These are phyloP conservation scores for Colletotrichum simmondsii DNA, from an alignment of 2,329 filamentous ascomycete species.

Conservation along the genomic window DNA sequence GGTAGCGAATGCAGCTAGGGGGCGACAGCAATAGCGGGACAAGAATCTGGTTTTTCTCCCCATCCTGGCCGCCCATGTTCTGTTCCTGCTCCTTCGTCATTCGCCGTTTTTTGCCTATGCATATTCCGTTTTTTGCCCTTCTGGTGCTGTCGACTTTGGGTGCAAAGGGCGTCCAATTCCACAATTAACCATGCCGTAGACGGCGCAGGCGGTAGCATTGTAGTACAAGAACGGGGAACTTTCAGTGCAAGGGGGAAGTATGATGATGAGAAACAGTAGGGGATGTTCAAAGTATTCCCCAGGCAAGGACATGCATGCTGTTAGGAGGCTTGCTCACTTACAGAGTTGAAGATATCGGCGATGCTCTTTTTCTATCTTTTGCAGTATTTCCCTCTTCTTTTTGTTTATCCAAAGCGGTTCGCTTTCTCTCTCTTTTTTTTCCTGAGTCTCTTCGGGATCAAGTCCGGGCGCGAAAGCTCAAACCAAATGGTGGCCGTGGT, in stretches of 20 bases:
- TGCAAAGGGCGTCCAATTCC: constrained; percentile 11
- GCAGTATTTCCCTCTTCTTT: too few relatives aligned
- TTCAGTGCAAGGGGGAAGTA: constrained; percentile 4
- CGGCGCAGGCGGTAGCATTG: not conserved
- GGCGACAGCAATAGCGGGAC: not conserved
- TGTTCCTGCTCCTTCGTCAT: not conserved
- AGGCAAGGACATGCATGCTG: not conserved
- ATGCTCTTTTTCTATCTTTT: not conserved
- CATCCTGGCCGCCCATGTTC: not conserved
- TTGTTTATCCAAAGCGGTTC: too few relatives aligned
- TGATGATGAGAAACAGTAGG: not conserved
- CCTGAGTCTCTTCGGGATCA: constrained; percentile 1
- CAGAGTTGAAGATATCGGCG: not conserved
- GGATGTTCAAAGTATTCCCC: not conserved
- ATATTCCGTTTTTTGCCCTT: not conserved
- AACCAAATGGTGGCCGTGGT: constrained; percentile 10
- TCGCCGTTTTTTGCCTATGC: not conserved
- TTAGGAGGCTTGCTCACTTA: constrained; percentile 18
- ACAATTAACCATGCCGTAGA: constrained; percentile 9
- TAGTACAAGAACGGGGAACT: not conserved
- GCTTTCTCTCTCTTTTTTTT: not conserved
- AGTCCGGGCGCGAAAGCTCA: constrained; percentile 11
- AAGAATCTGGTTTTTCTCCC: not conserved
- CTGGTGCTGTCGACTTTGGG: not conserved
- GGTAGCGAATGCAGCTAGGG: not conserved